Percentiles rank a stretch among this genome's conserved stretches.
Evolutionary conservation across 345 rosid species (phyloP).

Genomic region (Salix udensis): DNA sequence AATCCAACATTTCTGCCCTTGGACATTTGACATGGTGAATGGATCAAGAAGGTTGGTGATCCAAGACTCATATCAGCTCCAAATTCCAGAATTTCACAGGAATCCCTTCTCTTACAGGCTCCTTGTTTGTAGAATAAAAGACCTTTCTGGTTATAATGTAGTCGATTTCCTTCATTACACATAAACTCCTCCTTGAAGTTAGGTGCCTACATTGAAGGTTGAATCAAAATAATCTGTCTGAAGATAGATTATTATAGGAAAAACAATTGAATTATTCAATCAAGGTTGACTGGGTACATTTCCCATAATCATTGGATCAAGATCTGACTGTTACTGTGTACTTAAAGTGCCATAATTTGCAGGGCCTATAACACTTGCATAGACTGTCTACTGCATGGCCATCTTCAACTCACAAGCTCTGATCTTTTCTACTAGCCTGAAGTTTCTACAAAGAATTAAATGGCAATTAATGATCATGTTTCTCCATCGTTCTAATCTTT

Average conservation of each 20-base stretch:
- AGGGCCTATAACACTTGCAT: background rate
- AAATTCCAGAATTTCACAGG: background rate
- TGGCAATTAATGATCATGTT: background rate
- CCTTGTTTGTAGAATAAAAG: background rate
- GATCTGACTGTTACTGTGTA: background rate
- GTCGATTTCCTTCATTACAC: background rate
- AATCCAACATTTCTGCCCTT: background rate
- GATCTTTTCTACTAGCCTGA: background rate
- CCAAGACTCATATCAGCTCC: background rate
- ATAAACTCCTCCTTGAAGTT: background rate
- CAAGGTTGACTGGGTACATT: background rate
- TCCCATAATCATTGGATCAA: background rate
- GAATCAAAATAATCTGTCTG: background rate
- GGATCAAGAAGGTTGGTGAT: background rate
- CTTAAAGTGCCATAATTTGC: background rate
- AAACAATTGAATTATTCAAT: background rate
- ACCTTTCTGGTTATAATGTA: background rate
- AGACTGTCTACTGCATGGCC: background rate
- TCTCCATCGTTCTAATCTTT: background rate
- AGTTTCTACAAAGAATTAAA: background rate
- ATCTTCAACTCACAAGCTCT: background rate
- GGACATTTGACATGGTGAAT: background rate
- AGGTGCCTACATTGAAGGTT: background rate
- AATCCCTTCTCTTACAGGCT: background rate
- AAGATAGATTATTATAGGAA: background rate